phyloP scores from a whole-genome alignment of 2,329 filamentous ascomycete genomes.

The Aspergillus fumigatiaffinis region DNA sequence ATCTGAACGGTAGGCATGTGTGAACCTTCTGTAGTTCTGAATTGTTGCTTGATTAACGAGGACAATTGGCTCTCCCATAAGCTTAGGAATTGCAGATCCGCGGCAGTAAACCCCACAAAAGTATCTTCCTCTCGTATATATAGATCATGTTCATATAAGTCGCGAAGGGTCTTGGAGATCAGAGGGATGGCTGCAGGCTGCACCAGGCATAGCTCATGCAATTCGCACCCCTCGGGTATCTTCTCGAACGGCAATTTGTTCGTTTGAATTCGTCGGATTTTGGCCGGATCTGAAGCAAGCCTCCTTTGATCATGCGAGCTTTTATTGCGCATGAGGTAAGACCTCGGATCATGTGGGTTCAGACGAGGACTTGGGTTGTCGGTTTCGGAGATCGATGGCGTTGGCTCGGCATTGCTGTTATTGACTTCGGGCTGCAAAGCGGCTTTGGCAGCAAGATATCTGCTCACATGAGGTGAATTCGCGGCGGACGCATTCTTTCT shows the following conservation, averaged over 20 bases:
- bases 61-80: constrained; percentile 17
- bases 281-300: background rate
- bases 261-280: constrained; percentile 15
- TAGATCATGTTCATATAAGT: constrained; percentile 14
- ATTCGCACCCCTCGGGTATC: constrained; percentile 20
- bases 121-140: constrained; percentile 14
- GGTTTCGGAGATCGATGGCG: background rate
- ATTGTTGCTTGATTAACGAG: constrained; percentile 14
- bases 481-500: constrained; percentile 8
- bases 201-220: constrained; percentile 19
- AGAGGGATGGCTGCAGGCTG: constrained; percentile 2
- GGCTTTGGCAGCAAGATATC: constrained; percentile 30
- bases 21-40: constrained; percentile 10
- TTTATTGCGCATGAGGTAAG: constrained; percentile 26
- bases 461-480: constrained; percentile 27
- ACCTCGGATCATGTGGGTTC: constrained; percentile 26
- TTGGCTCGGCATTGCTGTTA: background rate
- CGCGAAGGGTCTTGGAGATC: constrained; percentile 2
- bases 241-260: constrained; percentile 28
- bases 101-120: constrained; percentile 9
- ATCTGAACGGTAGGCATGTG: background rate
- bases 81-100: constrained; percentile 3
- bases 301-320: background rate
- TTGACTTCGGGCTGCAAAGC: constrained; percentile 11
- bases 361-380: constrained; percentile 6